phyloP scores from a whole-genome alignment of 1,284 basidiomycete genomes.

The Ceratobasidium sp. region DNA sequence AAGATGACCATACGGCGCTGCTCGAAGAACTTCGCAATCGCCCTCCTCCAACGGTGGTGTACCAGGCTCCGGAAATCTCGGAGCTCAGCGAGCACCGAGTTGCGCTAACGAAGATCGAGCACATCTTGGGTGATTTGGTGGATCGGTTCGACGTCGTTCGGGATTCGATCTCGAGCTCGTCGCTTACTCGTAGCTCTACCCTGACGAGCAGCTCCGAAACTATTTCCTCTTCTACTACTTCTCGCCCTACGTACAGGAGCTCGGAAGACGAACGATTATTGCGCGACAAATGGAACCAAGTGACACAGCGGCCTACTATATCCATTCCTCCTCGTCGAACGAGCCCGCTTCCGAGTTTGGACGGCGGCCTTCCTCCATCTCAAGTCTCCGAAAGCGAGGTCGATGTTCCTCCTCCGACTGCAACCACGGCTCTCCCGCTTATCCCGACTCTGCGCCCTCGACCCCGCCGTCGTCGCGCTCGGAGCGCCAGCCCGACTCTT shows the following conservation, averaged over 20 bases:
- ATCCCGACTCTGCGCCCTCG: slow-evolving; percentile 40
- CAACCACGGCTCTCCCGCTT: slow-evolving; percentile 20
- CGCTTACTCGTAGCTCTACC: slow-evolving; percentile 1
- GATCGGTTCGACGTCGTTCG: slow-evolving; percentile 37
- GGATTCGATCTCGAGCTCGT: slow-evolving; percentile 25
- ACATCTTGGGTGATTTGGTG: slow-evolving; percentile 36
- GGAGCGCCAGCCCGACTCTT: slow-evolving; percentile 45
- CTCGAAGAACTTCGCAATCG: slow-evolving; percentile 24
- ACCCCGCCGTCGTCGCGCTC: slow-evolving; percentile 42
- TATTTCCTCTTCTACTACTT: slow-evolving; percentile 26
- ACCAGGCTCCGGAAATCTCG: slow-evolving; percentile 41
- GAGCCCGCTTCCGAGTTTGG: slow-evolving; percentile 28
- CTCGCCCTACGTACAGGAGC: slow-evolving; percentile 13
- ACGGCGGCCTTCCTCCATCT: slow-evolving; percentile 35
- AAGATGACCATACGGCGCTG: slow-evolving; percentile 28
- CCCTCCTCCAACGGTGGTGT: slow-evolving; percentile 38
- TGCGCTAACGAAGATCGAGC: slow-evolving; percentile 39
- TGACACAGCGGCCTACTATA: not conserved
- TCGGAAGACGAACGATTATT: slow-evolving; percentile 26
- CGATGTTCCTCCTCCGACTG: slow-evolving; percentile 37
- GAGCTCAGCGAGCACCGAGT: slow-evolving; percentile 36
- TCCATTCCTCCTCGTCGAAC: slow-evolving; percentile 29
- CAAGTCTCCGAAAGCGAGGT: slow-evolving; percentile 25
- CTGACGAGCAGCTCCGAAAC: slow-evolving; percentile 21
- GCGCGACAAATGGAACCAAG: slow-evolving; percentile 25